A percentile compares a stretch with the other conserved stretches of the same genome.
Evolutionary conservation across 2,329 filamentous ascomycete genomes (phyloP).

Genomic region (Boeremia lycopersici): DNA sequence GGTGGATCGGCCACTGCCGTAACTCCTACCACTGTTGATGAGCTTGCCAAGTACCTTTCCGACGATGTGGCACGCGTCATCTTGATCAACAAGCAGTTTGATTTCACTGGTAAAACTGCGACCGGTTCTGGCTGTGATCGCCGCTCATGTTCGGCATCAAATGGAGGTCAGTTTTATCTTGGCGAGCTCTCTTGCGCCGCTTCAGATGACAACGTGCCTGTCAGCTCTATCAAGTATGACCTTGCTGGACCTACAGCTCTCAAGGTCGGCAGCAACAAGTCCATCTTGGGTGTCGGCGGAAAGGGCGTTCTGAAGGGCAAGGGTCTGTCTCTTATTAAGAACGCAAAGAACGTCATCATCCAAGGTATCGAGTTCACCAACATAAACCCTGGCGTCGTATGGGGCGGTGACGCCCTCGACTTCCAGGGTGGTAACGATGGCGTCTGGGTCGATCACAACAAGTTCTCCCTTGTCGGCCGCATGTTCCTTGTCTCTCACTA

Average conservation of each 20-base stretch:
- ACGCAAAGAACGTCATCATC: slow-evolving; percentile 47
- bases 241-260: slow-evolving; percentile 38
- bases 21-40: slow-evolving; percentile 28
- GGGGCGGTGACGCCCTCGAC: slow-evolving; percentile 49
- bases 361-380: slow-evolving; percentile 50
- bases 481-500: slow-evolving; percentile 51
- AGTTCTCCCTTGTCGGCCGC: slow-evolving; percentile 53
- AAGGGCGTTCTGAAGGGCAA: slow-evolving; percentile 52
- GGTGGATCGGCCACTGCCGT: slow-evolving; percentile 31
- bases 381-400: slow-evolving; percentile 48
- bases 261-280: slow-evolving; percentile 50
- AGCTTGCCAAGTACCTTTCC: slow-evolving; percentile 28
- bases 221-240: slow-evolving; percentile 44
- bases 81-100: slow-evolving; percentile 28
- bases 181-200: slow-evolving; percentile 29
- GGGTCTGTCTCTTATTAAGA: slow-evolving; percentile 45
- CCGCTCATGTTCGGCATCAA: slow-evolving; percentile 20
- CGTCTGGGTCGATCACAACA: slow-evolving; percentile 49
- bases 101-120: slow-evolving; percentile 33
- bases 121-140: slow-evolving; percentile 31
- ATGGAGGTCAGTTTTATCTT: slow-evolving; percentile 30
- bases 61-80: slow-evolving; percentile 30
- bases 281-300: slow-evolving; percentile 48
- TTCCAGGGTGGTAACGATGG: slow-evolving; percentile 41
- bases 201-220: slow-evolving; percentile 21